These are phyloP conservation scores for Chaetomium sp. DNA, from an alignment of 2,329 filamentous ascomycete species.

Conservation along the genomic window DNA sequence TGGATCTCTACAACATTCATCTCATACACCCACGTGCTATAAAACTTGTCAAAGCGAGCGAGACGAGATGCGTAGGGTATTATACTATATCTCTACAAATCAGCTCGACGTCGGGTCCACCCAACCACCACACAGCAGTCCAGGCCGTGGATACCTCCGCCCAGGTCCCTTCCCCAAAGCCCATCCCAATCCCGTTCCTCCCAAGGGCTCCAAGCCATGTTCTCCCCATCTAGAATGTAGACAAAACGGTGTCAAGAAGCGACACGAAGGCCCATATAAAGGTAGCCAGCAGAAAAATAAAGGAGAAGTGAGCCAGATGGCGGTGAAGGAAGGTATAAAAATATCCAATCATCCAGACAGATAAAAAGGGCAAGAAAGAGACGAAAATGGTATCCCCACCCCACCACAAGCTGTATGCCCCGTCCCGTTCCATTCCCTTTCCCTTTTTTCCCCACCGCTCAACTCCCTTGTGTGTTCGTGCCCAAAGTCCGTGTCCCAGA, in stretches of 20 bases:
- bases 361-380: background rate
- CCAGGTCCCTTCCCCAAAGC: background rate
- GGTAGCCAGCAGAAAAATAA: background rate
- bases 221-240: constrained; percentile 8
- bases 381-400: constrained; percentile 2
- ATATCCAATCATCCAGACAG: background rate
- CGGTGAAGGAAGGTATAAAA: background rate
- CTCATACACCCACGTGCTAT: background rate
- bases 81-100: constrained; percentile 1
- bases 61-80: background rate
- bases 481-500: background rate
- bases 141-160: background rate
- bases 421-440: background rate
- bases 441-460: constrained; percentile 8
- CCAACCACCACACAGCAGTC: background rate
- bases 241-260: background rate
- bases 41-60: background rate
- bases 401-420: background rate
- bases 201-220: background rate
- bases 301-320: background rate
- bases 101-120: background rate
- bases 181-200: background rate
- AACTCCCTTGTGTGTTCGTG: constrained; percentile 4
- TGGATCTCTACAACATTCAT: background rate
- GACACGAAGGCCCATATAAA: background rate